Conservation (phyloP, 257 asterid species). For the Prunella vulgaris region DNA sequence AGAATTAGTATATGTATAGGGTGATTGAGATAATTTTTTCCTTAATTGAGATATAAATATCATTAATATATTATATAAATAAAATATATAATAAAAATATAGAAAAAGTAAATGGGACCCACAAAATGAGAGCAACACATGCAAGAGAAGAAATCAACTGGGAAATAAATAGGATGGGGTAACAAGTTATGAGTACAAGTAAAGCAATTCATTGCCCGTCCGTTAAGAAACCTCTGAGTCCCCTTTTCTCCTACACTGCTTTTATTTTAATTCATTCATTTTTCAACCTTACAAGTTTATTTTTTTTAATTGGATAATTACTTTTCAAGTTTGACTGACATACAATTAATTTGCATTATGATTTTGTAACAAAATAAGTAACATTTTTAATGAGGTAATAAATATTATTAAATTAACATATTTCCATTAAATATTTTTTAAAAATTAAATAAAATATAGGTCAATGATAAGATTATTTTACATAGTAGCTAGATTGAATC, state of each 20-base stretch:
- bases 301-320: too few species aligned
- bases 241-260: neutral
- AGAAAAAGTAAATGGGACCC: neutral
- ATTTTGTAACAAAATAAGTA: too few species aligned
- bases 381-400: too few species aligned
- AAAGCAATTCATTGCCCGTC: conserved; percentile 62
- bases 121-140: conserved; percentile 21
- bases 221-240: conserved; percentile 45
- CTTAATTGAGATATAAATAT: neutral
- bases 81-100: neutral
- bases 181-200: conserved; percentile 49
- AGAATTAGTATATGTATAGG: too few species aligned
- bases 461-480: too few species aligned
- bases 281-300: neutral
- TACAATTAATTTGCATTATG: too few species aligned
- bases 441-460: too few species aligned
- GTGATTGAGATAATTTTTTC: too few species aligned
- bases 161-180: neutral
- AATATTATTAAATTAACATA: too few species aligned
- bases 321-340: too few species aligned
- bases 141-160: conserved; percentile 23
- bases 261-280: neutral
- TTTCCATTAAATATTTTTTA: too few species aligned
- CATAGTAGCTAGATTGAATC: too few species aligned
- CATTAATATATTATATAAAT: neutral